Conservation (phyloP, 257 asterid species). For the Penstemon barbatus region DNA sequence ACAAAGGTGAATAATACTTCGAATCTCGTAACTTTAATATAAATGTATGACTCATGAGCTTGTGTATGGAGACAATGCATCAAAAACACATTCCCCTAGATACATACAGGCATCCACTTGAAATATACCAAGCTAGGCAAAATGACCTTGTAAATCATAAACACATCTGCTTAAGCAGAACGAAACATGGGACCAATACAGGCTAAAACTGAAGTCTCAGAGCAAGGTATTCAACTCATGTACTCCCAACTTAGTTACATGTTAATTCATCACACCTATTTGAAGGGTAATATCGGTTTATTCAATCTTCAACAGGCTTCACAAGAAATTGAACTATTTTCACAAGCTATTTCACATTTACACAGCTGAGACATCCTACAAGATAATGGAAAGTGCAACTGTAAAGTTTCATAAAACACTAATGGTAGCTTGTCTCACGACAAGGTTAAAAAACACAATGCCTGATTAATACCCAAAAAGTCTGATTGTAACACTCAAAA, state of each 20-base stretch:
- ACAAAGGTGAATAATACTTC: conserved; percentile 14
- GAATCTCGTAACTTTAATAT: too few species aligned
- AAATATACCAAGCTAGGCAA: conserved; percentile 22
- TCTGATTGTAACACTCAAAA: background rate
- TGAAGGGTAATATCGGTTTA: background rate
- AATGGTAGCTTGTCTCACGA: background rate
- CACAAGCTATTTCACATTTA: conserved; percentile 12
- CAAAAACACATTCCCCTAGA: conserved; percentile 8
- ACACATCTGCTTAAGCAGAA: too few species aligned
- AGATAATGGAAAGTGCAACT: background rate
- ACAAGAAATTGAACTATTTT: conserved; percentile 8
- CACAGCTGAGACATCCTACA: background rate
- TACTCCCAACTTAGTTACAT: background rate
- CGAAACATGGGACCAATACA: too few species aligned
- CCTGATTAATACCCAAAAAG: background rate
- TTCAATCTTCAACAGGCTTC: background rate
- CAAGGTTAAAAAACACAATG: background rate
- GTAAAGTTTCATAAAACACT: background rate
- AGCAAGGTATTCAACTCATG: too few species aligned
- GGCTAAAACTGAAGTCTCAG: too few species aligned
- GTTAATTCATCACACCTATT: conserved; percentile 7
- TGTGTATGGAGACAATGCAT: background rate
- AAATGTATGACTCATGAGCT: background rate
- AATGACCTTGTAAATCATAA: background rate
- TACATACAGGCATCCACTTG: background rate